Evolutionary conservation across 345 rosid species (phyloP), one percentile per base, ranked within the genome.

Genomic region (Mangifera indica): DNA sequence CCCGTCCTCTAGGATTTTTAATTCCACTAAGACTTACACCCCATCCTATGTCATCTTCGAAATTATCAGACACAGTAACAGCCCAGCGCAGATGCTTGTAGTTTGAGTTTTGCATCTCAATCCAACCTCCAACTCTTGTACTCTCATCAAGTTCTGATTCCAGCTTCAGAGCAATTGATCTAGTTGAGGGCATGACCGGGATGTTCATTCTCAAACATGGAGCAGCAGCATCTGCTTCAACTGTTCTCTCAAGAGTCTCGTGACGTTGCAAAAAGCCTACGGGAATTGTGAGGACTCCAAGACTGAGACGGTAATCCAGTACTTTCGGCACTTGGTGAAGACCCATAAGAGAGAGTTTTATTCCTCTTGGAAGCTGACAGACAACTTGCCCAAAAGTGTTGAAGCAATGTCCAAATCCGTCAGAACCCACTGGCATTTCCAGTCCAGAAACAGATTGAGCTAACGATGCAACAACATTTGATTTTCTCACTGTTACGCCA

Each of bases 21-120:
- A 77, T 65, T 42, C 98, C 97, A 60, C 92, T 81, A 24, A 84
- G 67, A 76, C 84, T 83, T 74, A 86, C 54, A 42, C 97, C 98
- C 97, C 95, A 94, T n/a, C 95, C 92, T 18, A 78, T 57, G 71
- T 84, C 98, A 66, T 88, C 88, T 60, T 89, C 88, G 42, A 84
- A 80, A 29, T 79, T 84, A 67, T 94, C 89, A 60, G 87, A 84
- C 53, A 86, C 54, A 60, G 72, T 85, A 20, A 87, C 72, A 10
- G 85, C 89, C 97, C 97, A 94, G 44, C 83, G 81, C 2, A 91
- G 14, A 11, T 72, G 76, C 75, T 76, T 83, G 53, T 74, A 72
- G 70, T 81, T 78, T 1, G 84, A 78, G 22, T 80, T 82, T 70
- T 87, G 81, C 85, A 87, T 77, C 84, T 94, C 93, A 66, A 90